Evolutionary conservation across 169 alveolate species (phyloP), one percentile per base, ranked within the genome.

Genomic region (Plasmodium gallinaceum): DNA sequence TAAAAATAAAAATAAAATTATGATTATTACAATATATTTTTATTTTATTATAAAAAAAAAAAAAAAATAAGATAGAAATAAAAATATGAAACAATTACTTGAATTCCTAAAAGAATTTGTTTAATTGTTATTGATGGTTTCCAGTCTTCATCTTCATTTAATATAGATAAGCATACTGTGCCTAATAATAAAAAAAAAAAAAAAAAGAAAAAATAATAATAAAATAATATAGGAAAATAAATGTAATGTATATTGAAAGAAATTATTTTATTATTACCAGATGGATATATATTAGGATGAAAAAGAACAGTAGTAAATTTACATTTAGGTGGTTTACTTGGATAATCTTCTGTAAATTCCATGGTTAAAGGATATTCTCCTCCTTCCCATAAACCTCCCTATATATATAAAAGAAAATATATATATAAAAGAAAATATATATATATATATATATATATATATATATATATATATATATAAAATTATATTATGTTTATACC

Each of bases 101-200:
- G 99, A n/a, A 98, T 98, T 24, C 99, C 99, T 26, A 98, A 93
- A 16, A 99, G 96, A 74, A 99, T 97, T 92, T 98, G 98, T 62
- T 98, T 98, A 80, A 99, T 96, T 10, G 99, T 98, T 80, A 99
- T 98, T 14, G 99, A 98, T n/a, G 99, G 99, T 93, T 97, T 98
- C 99, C 99, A 99, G 78, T 98, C 99, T 96, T 98, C 99, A 92
- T 99, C 99, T 94, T 99, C 99, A 92, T 98, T 98, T n/a, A 99
- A 94, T 72, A 99, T 99, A 24, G 99, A 97, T 51, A 98, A 96
- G 72, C 99, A 98, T 22, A 98, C 99, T 12, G 99, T 98, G 7
- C 90, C 90, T 80, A 39, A 10, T 24, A 32, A 20, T 18, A 60
- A 43, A 58, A 78, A 24, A 39, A 18, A 46, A 18, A 22, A 45